Percentiles rank a stretch among this genome's conserved stretches.
phyloP scores from a whole-genome alignment of 2,329 filamentous ascomycete genomes.

The Didymella lethalis region DNA sequence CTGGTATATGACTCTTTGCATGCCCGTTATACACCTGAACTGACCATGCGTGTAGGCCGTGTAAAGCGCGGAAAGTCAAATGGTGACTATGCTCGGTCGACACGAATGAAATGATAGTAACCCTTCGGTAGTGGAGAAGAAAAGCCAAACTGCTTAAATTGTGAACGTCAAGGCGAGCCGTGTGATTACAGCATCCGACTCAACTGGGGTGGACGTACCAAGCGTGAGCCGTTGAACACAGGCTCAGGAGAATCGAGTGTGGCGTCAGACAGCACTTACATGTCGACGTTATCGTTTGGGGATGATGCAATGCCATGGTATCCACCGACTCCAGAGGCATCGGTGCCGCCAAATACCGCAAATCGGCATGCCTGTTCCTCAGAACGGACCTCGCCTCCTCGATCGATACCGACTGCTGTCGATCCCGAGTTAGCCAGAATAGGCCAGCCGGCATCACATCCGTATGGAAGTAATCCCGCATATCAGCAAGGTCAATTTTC shows the following conservation, averaged over 20 bases:
- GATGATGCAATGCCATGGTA: constrained; percentile 33
- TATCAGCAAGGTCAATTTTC: constrained; percentile 30
- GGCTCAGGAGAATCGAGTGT: constrained; percentile 31
- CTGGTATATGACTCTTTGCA: constrained; percentile 2
- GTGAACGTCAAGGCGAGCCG: constrained; percentile 72
- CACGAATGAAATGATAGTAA: constrained; percentile 24
- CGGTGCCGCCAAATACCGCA: constrained; percentile 18
- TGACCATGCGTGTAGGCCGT: constrained; percentile 65
- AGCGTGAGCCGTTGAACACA: constrained; percentile 60
- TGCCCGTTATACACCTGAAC: constrained; percentile 10
- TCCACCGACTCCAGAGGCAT: constrained; percentile 29
- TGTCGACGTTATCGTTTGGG: constrained; percentile 41
- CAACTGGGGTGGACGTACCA: constrained; percentile 79
- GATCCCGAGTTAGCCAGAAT: constrained; percentile 40
- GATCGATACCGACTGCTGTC: constrained; percentile 32
- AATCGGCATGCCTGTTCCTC: constrained; percentile 35
- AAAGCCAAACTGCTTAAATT: constrained; percentile 76
- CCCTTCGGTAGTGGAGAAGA: constrained; percentile 68
- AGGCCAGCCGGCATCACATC: constrained; percentile 28
- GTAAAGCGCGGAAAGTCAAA: constrained; percentile 81
- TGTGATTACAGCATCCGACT: constrained; percentile 84
- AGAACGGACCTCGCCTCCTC: constrained; percentile 35
- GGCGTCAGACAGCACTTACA: constrained; percentile 42
- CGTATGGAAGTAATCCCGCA: constrained; percentile 20
- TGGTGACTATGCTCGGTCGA: constrained; percentile 58